Evolutionary conservation across 768 basidiomycete species (phyloP), one percentile per base, ranked within the genome.

Genomic region (Fibroporia radiculosa): DNA sequence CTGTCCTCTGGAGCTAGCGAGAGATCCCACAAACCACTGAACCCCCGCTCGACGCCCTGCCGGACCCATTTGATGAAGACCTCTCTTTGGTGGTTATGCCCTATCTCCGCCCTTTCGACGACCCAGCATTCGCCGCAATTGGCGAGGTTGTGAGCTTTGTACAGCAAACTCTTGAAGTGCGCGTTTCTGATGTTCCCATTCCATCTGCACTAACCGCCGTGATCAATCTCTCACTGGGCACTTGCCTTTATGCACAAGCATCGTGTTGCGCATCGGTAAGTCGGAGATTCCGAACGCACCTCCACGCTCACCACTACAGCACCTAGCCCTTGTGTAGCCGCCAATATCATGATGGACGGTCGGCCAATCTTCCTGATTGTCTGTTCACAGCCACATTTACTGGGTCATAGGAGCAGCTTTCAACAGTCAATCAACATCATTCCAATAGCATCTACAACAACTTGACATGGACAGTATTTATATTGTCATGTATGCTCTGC

Each of bases 261-360:
- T 19, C 36, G 53, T 18, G 48, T 58, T 3, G 56, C 56, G 1
- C 53, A 58, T 36, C 48, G 55, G 56, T 45, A 28, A n/a, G n/a
- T n/a, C n/a, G n/a, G n/a, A n/a, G n/a, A n/a, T n/a, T n/a, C n/a
- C n/a, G n/a, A n/a, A n/a, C n/a, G n/a, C n/a, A n/a, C n/a, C n/a
- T n/a, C n/a, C n/a, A n/a, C n/a, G n/a, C n/a, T n/a, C 22, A 13
- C 27, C 6, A 14, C 23, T 28, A 19, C 29, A 1, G 24, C 14
- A 25, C 18, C 31, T 24, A 58, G 58, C 8, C 56, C 57, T 40
- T 51, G 53, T 37, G 45, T 50, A 13, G 24, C n/a, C 19, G 28
- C 37, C 10, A 60, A 55, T 25, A 32, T 56, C 26, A 49, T 56
- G 51, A 52, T 60, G 53, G 53, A 58, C 35, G 50, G 49, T 7